phyloP scores from a whole-genome alignment of 371 early-diverging fungal species.

The Umbelopsis sp. region DNA sequence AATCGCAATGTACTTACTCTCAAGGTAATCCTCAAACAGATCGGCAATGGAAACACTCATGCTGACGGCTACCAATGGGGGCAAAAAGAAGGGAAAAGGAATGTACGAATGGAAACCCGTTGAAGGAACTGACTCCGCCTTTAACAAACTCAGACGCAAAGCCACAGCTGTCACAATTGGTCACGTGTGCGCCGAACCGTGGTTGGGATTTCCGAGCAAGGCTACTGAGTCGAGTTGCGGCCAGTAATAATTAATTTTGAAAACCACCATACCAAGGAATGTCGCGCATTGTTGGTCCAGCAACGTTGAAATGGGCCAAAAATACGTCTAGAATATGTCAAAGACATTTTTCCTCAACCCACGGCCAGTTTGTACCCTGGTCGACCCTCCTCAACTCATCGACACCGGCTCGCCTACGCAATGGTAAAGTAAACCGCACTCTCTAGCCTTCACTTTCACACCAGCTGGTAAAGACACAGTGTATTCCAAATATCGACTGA shows the following conservation, averaged over 20 bases:
- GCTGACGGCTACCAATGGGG: neutral
- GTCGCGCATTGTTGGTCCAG: constrained; percentile 15
- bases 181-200: neutral
- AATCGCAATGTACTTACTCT: constrained; percentile 35
- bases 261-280: neutral
- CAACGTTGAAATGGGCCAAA: neutral
- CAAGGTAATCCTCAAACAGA: constrained; percentile 57
- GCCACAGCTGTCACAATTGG: neutral
- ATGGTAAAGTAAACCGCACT: neutral
- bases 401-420: neutral
- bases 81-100: neutral
- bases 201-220: neutral
- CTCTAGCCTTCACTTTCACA: neutral
- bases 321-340: neutral
- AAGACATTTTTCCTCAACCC: neutral
- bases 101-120: neutral
- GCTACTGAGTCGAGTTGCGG: neutral
- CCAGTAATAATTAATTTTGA: neutral
- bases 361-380: constrained; percentile 17
- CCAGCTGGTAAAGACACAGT: neutral
- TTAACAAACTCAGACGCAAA: neutral
- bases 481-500: neutral
- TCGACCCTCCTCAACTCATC: neutral
- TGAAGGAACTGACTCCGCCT: neutral
- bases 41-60: constrained; percentile 54